Base-by-base conservation (phyloP, 352 stramenopile species). In the Phytophthora sp. region DNA sequence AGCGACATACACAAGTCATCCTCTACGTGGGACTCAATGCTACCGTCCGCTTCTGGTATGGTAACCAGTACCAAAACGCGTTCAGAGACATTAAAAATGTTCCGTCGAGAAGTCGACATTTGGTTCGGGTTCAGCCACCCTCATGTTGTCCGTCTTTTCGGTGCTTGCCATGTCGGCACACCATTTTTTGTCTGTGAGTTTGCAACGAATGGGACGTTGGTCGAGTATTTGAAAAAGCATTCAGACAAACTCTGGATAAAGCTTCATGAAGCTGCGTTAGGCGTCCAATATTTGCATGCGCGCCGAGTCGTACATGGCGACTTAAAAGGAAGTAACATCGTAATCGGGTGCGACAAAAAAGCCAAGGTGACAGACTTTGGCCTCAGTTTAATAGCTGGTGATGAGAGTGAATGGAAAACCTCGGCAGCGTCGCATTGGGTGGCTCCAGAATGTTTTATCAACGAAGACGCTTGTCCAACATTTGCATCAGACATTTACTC, bases 301-400 rank as follows among this genome's bases (percentile, higher is more conserved):
- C 46, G 46, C 5, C 12, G 9, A 12, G 21, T 54, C 17, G 31
- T 54, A 1, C 46, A 54, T 13, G 30, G 46, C 12, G 46, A 54
- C 17, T 28, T 54, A 0, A 54, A 34, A 54, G 30, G 45, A 1
- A 64, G 57, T 28, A 64, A 57, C 20, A 52, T 64, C n/a, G 45
- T 64, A 1, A 48, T 64, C 10, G 45, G 55, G 0, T 57, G 55
- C 20, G 55, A 64, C 27, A 31, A 23, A 15, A 64, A 52, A 20
- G 55, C 55, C 8, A 64, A 64, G 13, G 44, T 64, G 44, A 64
- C 34, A 17, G 54, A 63, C 18, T 63, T 63, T 31, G 54, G 44
- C n/a, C 44, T 63, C 9, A 65, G 46, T 28, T 52, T 46, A 1
- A 17, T 39, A 21, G 15, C 13, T n/a, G 12, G 12, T 21, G 15